Evolutionary conservation across 2,329 filamentous ascomycete genomes (phyloP).

Genomic region (Penicillium palitans): DNA sequence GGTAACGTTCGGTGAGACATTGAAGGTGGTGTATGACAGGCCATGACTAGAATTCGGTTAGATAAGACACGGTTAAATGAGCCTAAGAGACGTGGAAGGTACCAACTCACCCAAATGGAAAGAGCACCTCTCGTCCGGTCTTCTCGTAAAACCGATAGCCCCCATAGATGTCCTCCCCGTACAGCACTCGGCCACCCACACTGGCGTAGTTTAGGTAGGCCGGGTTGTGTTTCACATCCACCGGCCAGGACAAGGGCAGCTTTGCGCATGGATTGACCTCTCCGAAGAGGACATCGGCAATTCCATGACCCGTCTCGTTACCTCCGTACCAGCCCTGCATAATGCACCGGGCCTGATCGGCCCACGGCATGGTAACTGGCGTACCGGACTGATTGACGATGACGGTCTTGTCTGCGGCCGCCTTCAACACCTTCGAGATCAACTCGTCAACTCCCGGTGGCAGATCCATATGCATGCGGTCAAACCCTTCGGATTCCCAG

Average conservation of each 20-base stretch:
- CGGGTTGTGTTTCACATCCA: constrained; percentile 65
- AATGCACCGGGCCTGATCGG: constrained; percentile 51
- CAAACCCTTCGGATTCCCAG: constrained; percentile 42
- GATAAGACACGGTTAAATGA: background rate
- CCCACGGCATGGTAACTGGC: constrained; percentile 55
- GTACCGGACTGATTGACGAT: constrained; percentile 76
- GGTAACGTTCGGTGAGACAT: constrained; percentile 46
- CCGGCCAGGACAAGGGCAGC: constrained; percentile 70
- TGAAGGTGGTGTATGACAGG: constrained; percentile 71
- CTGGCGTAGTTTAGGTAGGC: constrained; percentile 69
- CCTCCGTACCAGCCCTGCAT: constrained; percentile 80
- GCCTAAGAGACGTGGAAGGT: background rate
- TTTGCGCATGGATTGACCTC: constrained; percentile 71
- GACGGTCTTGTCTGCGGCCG: constrained; percentile 63
- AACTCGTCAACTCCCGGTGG: constrained; percentile 54
- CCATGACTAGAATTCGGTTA: constrained; percentile 55
- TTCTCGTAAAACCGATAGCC: constrained; percentile 79
- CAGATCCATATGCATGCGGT: constrained; percentile 56
- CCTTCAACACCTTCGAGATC: constrained; percentile 62
- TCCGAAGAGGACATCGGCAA: constrained; percentile 73
- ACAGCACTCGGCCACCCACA: constrained; percentile 69
- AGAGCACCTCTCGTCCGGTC: constrained; percentile 61
- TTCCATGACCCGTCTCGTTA: constrained; percentile 77
- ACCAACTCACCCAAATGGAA: constrained; percentile 60
- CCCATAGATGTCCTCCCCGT: constrained; percentile 76